Conservation (phyloP, 306 rosid species). For the Begonia masoniana region DNA sequence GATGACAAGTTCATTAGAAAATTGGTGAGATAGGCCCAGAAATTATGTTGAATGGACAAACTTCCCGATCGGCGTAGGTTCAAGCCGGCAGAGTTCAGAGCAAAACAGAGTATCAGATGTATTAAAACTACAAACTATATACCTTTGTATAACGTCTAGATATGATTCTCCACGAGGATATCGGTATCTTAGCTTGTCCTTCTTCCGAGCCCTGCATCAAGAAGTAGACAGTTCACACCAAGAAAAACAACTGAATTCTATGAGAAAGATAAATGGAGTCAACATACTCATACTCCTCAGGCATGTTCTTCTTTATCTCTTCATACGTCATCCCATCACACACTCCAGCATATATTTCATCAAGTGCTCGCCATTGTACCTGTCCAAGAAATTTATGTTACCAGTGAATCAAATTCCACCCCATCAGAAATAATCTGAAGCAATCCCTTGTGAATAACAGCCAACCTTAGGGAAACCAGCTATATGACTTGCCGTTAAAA, state of each 20-base stretch:
- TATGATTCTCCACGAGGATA: constrained; percentile 99
- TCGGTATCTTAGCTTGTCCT: constrained; percentile 92
- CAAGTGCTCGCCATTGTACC: constrained; percentile 99
- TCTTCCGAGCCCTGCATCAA: constrained; percentile 62
- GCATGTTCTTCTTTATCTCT: constrained; percentile 96
- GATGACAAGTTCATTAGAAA: neutral
- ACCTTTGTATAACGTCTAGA: constrained; percentile 98
- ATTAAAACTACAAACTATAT: constrained; percentile 4
- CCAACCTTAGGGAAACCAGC: constrained; percentile 93
- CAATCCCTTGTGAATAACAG: constrained; percentile 8
- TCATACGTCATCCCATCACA: constrained; percentile 96
- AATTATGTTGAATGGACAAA: neutral
- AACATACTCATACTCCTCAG: constrained; percentile 84
- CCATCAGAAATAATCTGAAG: neutral
- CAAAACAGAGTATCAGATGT: constrained; percentile 1
- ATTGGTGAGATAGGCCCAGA: neutral
- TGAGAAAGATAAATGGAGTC: neutral
- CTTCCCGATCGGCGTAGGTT: neutral
- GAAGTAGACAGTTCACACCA: neutral
- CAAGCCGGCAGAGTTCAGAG: neutral
- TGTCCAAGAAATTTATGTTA: constrained; percentile 17
- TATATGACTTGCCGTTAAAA: constrained; percentile 76
- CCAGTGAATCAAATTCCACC: neutral
- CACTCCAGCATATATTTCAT: constrained; percentile 84
- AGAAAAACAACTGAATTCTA: neutral